phyloP scores from a whole-genome alignment of 2,329 filamentous ascomycete species.

The Penicillium sp. region DNA sequence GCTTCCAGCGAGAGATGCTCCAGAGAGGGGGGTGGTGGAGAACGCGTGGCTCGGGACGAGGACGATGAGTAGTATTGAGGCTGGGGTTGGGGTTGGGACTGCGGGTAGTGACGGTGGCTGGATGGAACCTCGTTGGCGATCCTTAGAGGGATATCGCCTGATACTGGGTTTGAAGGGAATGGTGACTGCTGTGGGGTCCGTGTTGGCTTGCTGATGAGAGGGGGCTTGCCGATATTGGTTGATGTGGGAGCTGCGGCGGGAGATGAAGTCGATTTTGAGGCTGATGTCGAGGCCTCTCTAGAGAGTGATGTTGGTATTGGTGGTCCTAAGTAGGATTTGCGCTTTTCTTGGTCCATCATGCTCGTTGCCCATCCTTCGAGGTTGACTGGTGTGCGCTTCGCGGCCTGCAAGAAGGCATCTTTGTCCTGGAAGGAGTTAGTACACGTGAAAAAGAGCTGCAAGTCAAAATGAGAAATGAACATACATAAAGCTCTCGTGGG shows the following conservation, averaged over 20 bases:
- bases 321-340: constrained; percentile 87
- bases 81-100: constrained; percentile 26
- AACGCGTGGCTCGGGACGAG: constrained; percentile 28
- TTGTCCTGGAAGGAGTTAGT: constrained; percentile 63
- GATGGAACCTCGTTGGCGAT: constrained; percentile 37
- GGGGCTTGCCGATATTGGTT: constrained; percentile 43
- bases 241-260: constrained; percentile 17
- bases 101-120: constrained; percentile 4
- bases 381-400: constrained; percentile 93
- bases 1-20: constrained; percentile 48
- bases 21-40: constrained; percentile 41
- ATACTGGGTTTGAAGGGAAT: constrained; percentile 20
- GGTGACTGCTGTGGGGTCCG: constrained; percentile 21
- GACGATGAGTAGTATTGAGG: constrained; percentile 25
- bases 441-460: background rate
- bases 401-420: constrained; percentile 92
- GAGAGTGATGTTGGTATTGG: constrained; percentile 73
- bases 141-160: constrained; percentile 68
- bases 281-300: constrained; percentile 45
- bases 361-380: constrained; percentile 89
- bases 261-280: constrained; percentile 52
- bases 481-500: constrained; percentile 86
- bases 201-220: constrained; percentile 28
- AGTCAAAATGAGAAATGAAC: constrained; percentile 33
- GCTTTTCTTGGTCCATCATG: constrained; percentile 92